phyloP scores from a whole-genome alignment of 2,329 filamentous ascomycete species.

The Thelonectria rubi region DNA sequence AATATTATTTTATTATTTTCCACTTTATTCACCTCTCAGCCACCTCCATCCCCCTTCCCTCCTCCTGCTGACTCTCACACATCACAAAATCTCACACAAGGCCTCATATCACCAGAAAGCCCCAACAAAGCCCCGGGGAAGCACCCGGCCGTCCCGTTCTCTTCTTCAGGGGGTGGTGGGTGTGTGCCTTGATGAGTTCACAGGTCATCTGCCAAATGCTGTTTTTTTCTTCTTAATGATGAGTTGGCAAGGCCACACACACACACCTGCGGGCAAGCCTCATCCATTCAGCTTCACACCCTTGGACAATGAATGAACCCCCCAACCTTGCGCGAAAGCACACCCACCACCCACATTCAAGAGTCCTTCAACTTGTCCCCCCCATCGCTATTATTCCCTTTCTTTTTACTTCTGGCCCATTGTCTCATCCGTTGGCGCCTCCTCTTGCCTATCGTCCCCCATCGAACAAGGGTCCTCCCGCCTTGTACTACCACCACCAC shows the following conservation, averaged over 20 bases:
- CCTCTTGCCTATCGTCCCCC: conserved; percentile 30
- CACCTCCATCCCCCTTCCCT: conserved; percentile 5
- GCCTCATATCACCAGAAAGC: background rate
- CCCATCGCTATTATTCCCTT: too few species aligned
- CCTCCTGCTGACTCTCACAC: background rate
- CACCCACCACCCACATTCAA: background rate
- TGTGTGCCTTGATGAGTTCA: conserved; percentile 1
- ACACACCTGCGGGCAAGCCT: conserved; percentile 10
- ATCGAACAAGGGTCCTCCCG: conserved; percentile 7
- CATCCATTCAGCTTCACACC: conserved; percentile 8
- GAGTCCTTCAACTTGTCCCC: conserved; percentile 17
- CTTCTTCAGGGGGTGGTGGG: conserved; percentile 5
- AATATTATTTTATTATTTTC: background rate
- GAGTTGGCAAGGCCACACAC: conserved; percentile 44
- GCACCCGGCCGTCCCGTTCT: conserved; percentile 38
- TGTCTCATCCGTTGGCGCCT: conserved; percentile 30
- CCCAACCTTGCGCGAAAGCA: conserved; percentile 2
- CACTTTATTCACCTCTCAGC: conserved; percentile 9
- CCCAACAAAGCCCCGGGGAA: conserved; percentile 23
- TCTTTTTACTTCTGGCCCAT: background rate
- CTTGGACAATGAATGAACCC: background rate
- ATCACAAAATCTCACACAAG: background rate
- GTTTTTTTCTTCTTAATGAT: conserved; percentile 44
- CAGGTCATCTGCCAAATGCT: conserved; percentile 47
- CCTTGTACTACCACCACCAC: conserved; percentile 1